Evolutionary conservation across 1,284 basidiomycete genomes (phyloP).

Genomic region (Puccinia hordei): DNA sequence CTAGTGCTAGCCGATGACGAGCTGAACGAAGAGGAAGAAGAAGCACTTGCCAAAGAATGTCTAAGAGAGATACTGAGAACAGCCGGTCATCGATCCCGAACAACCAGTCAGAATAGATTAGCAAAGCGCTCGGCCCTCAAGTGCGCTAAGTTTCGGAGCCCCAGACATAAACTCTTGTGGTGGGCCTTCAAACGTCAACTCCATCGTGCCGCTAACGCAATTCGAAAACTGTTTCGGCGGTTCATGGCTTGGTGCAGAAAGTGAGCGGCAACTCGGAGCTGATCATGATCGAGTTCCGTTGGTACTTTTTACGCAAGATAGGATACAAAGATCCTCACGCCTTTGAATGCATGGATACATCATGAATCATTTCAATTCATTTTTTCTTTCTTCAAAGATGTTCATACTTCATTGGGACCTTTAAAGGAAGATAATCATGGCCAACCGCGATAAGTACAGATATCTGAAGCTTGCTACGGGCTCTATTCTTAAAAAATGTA

Average conservation of each 20-base stretch:
- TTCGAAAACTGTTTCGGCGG: background rate
- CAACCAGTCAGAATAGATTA: background rate
- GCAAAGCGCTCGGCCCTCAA: background rate
- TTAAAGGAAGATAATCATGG: too few relatives aligned
- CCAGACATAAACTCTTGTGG: background rate
- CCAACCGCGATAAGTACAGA: too few relatives aligned
- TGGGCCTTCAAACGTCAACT: background rate
- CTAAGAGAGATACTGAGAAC: background rate
- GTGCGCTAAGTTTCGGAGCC: background rate
- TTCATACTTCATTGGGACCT: too few relatives aligned
- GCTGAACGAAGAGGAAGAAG: background rate
- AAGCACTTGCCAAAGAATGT: background rate
- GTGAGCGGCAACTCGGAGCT: background rate
- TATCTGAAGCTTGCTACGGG: too few relatives aligned
- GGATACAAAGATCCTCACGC: background rate
- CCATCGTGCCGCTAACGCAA: background rate
- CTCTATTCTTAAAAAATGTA: too few relatives aligned
- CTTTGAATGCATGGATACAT: too few relatives aligned
- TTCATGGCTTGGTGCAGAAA: background rate
- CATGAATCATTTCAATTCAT: too few relatives aligned
- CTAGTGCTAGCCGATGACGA: background rate
- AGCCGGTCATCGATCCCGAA: constrained; percentile 1
- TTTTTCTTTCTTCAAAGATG: too few relatives aligned
- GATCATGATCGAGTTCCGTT: background rate
- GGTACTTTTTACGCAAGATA: background rate